Evolutionary conservation across 768 basidiomycete species (phyloP), one percentile per base, ranked within the genome.

Genomic region (Steccherinum ochraceum): DNA sequence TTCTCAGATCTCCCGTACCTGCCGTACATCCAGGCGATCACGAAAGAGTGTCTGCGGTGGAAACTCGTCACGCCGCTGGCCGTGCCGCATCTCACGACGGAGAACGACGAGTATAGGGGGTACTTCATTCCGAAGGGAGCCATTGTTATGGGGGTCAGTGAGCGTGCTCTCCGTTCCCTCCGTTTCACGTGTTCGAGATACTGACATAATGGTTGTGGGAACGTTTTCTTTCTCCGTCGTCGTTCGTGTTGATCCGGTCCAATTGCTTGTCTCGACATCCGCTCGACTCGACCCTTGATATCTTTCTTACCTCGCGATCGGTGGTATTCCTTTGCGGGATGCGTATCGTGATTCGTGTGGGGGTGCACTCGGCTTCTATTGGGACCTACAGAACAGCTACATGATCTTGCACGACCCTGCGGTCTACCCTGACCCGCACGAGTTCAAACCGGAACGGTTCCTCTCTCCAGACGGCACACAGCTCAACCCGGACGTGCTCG

Each of bases 31-130:
- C 69, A 81, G 13, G 76, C 77, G 1, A 51, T 83, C 27, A 59
- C 78, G 50, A 72, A 66, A 10, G 81, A 83, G 59, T 60, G 67
- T 4, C 64, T 72, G 54, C 67, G 81, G n/a, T 82, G 80, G 79
- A 69, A 71, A 25, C 70, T 63, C 7, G 69, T 77, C 26, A 76
- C 79, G 27, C 41, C 41, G 10, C 10, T 43, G 41, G 41, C 30
- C 16, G 10, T 58, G 7, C 45, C 54, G 12, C 58, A 55, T 18
- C n/a, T 30, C 2, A 19, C 49, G 2, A 53, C 52, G 11, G 56
- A 58, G 35, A 61, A 66, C 40, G 64, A 66, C 45, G 53, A 56
- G 25, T 66, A 67, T 46, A 40, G 56, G 5, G 66, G 64, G 0
- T 63, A 61, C 43, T 42, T 51, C 35, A 64, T 68, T 1, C 65